Evolutionary conservation across 2,329 filamentous ascomycete genomes (phyloP).

Genomic region (Corinectria fuckeliana): DNA sequence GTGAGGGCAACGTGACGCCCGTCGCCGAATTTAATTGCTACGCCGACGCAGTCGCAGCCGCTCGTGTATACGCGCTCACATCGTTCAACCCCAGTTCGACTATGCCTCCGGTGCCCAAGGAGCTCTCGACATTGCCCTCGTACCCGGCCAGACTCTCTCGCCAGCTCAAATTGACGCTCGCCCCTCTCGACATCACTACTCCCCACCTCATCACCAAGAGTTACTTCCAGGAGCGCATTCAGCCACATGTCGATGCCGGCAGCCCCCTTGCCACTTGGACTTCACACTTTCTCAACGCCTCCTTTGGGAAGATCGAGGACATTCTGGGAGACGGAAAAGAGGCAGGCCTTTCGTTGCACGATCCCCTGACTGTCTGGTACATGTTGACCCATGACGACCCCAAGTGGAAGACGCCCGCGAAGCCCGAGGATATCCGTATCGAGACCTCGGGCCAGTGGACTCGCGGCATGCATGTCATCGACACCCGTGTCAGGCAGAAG

Average conservation of each 20-base stretch:
- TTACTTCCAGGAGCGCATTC: constrained; percentile 64
- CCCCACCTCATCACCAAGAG: constrained; percentile 69
- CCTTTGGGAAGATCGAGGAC: constrained; percentile 71
- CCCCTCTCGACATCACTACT: constrained; percentile 80
- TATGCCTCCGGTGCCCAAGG: constrained; percentile 72
- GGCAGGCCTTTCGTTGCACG: constrained; percentile 72
- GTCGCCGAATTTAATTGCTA: constrained; percentile 95
- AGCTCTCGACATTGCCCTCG: constrained; percentile 57
- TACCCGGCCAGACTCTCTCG: constrained; percentile 71
- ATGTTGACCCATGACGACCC: constrained; percentile 67
- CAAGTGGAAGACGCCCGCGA: constrained; percentile 61
- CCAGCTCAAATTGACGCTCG: constrained; percentile 70
- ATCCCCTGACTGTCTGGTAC: constrained; percentile 82
- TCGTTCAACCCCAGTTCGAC: constrained; percentile 77
- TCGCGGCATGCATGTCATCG: constrained; percentile 85
- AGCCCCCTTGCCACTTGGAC: constrained; percentile 80
- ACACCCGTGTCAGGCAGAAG: constrained; percentile 69
- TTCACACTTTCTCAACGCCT: constrained; percentile 72
- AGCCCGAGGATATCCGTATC: constrained; percentile 82
- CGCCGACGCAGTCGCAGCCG: constrained; percentile 81
- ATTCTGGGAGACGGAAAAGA: constrained; percentile 65
- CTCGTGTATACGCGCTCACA: constrained; percentile 78
- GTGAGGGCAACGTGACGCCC: constrained; percentile 83
- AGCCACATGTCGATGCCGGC: constrained; percentile 62
- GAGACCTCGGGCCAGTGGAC: constrained; percentile 96